Base-by-base conservation (phyloP, 768 basidiomycete species). In the Sporobolomyces roseus region DNA sequence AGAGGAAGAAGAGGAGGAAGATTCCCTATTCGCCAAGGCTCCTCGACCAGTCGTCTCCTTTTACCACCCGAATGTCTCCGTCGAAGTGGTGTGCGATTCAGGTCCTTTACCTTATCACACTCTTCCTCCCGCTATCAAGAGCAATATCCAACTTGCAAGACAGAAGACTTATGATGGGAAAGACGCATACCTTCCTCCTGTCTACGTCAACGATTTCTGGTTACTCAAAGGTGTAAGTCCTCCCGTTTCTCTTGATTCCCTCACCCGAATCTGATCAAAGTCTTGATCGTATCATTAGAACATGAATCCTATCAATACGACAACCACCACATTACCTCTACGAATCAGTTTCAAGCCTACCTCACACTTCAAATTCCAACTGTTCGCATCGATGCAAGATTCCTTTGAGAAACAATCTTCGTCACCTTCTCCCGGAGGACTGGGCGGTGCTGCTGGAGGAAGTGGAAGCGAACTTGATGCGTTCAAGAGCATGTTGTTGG, bases 151-250 rank as follows among this genome's bases (percentile, higher is more conserved):
- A 60, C 77, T 92, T 46, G 80, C 88, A 45, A 82, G 84, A 6
- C 82, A 80, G 29, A 43, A 45, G 27, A 46, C 51, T 16, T 10
- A 66, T 62, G 48, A 71, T 1, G 68, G 63, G n/a, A 50, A 65
- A 27, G 38, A 27, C 0, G 27, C n/a, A 70, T 92, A 93, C 83
- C 88, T 86, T 75, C 94, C 94, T 13, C 86, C 93, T 66, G 77
- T 97, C 43, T 98, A 88, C 79, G 85, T 91, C 19, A 98, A 98
- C 77, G 92, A 96, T 76, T 97, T 97, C 79, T 97, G 94, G 67
- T 64, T 78, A 65, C 76, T 83, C 33, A 85, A 86, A 45, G 87
- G n/a, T 17, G 58, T 60, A 35, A 27, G 58, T 29, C 23, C 16
- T n/a, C n/a, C n/a, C n/a, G n/a, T n/a, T n/a, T n/a, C n/a, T n/a